Conservation (phyloP, 768 basidiomycete species). For the Phlebiopsis gigantea region DNA sequence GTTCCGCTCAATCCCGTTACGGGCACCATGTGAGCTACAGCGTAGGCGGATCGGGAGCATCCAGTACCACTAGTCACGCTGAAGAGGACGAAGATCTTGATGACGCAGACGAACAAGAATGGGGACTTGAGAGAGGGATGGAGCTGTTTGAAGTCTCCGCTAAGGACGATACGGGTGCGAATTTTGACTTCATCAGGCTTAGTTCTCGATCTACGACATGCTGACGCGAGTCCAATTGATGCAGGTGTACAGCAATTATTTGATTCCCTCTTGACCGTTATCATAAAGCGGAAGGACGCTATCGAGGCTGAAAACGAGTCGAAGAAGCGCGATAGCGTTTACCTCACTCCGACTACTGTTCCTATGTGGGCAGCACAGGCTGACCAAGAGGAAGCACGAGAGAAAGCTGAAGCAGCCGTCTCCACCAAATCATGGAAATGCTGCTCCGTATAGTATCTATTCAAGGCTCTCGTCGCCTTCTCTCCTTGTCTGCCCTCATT, state of each 20-base stretch:
- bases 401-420: conserved; percentile 40
- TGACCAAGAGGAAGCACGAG: conserved; percentile 70
- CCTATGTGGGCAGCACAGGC: conserved; percentile 79
- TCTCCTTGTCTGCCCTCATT: conserved; percentile 5
- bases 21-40: conserved; percentile 22
- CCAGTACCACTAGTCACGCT: conserved; percentile 60
- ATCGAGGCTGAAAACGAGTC: conserved; percentile 81
- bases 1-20: conserved; percentile 37
- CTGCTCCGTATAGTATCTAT: conserved; percentile 42
- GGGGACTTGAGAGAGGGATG: conserved; percentile 80
- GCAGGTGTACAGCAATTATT: conserved; percentile 80
- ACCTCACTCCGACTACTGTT: conserved; percentile 55
- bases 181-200: background rate
- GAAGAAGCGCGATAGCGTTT: conserved; percentile 79
- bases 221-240: conserved; percentile 3
- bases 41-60: conserved; percentile 44
- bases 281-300: conserved; percentile 70
- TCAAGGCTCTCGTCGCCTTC: conserved; percentile 15
- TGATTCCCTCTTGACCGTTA: conserved; percentile 69
- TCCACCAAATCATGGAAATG: conserved; percentile 55
- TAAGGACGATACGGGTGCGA: conserved; percentile 78
- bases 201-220: background rate
- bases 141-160: conserved; percentile 89
- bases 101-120: conserved; percentile 51
- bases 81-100: conserved; percentile 47